Evolutionary conservation across 2,329 filamentous ascomycete genomes (phyloP).

Genomic region (Diplodia intermedia): DNA sequence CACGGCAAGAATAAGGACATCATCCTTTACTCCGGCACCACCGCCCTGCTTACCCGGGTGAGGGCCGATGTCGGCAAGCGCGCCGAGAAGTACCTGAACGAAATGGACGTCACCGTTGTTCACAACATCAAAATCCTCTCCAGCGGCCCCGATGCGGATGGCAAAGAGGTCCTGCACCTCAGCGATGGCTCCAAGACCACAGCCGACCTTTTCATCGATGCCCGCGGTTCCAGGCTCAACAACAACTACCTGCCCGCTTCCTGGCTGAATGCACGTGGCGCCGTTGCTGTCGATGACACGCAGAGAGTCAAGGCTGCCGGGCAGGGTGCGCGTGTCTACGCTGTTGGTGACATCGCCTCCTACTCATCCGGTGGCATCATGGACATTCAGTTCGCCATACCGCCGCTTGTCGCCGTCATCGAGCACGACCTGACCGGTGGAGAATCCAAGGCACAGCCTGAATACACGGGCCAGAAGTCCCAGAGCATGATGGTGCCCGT

Average conservation of each 20-base stretch:
- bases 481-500: conserved; percentile 13
- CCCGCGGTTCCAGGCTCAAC: conserved; percentile 41
- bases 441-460: conserved; percentile 7
- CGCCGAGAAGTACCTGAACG: conserved; percentile 40
- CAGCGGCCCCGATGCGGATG: conserved; percentile 48
- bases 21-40: conserved; percentile 42
- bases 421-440: conserved; percentile 17
- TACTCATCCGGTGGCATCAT: conserved; percentile 40
- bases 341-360: conserved; percentile 45
- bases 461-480: conserved; percentile 2
- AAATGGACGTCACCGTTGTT: conserved; percentile 41
- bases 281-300: conserved; percentile 38
- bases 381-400: conserved; percentile 42
- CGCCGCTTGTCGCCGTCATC: conserved; percentile 11
- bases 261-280: conserved; percentile 40
- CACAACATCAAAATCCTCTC: conserved; percentile 38
- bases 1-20: conserved; percentile 35
- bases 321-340: conserved; percentile 40
- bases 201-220: conserved; percentile 43
- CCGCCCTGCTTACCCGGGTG: conserved; percentile 39
- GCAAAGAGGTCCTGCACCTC: conserved; percentile 53
- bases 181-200: conserved; percentile 59
- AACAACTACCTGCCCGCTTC: conserved; percentile 38
- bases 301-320: conserved; percentile 34
- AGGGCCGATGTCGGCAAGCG: conserved; percentile 36